Conservation (phyloP, 345 rosid genomes). For the Leavenworthia alabamica region DNA sequence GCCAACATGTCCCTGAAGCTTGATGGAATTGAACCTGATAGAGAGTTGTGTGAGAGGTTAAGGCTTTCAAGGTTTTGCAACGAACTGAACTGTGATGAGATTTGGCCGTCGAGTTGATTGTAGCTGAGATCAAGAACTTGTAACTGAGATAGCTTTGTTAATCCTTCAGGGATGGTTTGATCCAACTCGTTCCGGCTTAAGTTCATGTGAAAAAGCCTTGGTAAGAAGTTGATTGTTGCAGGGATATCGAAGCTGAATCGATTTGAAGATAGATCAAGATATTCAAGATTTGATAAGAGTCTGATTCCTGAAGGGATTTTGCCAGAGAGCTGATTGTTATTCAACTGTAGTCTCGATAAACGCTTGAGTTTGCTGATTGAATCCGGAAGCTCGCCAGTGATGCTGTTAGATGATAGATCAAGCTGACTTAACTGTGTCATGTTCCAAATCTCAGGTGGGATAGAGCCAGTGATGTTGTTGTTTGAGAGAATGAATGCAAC, state of each 20-base stretch:
- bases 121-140: slow-evolving; percentile 33
- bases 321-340: slow-evolving; percentile 25
- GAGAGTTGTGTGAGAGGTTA: slow-evolving; percentile 35
- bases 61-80: slow-evolving; percentile 23
- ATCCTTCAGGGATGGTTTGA: slow-evolving; percentile 23
- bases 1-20: slow-evolving; percentile 7
- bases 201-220: slow-evolving; percentile 27
- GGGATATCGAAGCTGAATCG: slow-evolving; percentile 22
- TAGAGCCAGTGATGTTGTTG: slow-evolving; percentile 32
- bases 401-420: slow-evolving; percentile 28
- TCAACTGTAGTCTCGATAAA: slow-evolving; percentile 8
- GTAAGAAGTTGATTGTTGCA: slow-evolving; percentile 5
- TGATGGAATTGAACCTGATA: slow-evolving; percentile 34
- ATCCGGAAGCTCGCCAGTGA: slow-evolving; percentile 27
- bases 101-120: slow-evolving; percentile 33
- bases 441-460: slow-evolving; percentile 38
- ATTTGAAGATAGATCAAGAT: slow-evolving; percentile 39
- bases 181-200: slow-evolving; percentile 29
- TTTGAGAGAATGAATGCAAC: slow-evolving; percentile 20
- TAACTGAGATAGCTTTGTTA: slow-evolving; percentile 26
- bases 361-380: slow-evolving; percentile 11
- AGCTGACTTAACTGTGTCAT: slow-evolving; percentile 17
- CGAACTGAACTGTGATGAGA: slow-evolving; percentile 19
- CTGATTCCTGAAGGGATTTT: slow-evolving; percentile 28
- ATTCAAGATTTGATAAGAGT: slow-evolving; percentile 10